Evolutionary conservation across 768 basidiomycete genomes (phyloP).

Genomic region (Mycena vitilis): DNA sequence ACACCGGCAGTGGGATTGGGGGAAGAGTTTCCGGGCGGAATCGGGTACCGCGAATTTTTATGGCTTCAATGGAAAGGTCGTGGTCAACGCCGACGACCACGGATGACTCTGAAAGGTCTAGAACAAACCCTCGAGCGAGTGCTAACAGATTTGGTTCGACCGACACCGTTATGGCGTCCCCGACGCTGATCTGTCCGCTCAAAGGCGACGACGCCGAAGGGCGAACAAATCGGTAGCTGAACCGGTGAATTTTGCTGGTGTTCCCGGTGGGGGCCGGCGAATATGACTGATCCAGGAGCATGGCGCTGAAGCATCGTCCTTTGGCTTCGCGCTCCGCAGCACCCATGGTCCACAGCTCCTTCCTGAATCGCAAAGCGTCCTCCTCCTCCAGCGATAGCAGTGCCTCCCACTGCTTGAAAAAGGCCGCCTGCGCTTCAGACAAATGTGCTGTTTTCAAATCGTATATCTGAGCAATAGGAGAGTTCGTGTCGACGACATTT

Average conservation of each 20-base stretch:
- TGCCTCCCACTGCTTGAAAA: constrained; percentile 93
- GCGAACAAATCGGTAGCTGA: constrained; percentile 79
- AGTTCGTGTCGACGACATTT: constrained; percentile 61
- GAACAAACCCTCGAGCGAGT: constrained; percentile 84
- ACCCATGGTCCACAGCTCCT: constrained; percentile 94
- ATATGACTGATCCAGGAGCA: constrained; percentile 72
- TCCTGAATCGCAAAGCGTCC: constrained; percentile 84
- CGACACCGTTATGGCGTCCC: constrained; percentile 89
- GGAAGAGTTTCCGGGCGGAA: constrained; percentile 18
- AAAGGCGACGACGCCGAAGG: constrained; percentile 60
- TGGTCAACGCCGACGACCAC: constrained; percentile 90
- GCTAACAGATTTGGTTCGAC: constrained; percentile 90
- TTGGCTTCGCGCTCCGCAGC: constrained; percentile 83
- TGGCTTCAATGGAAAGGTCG: constrained; percentile 63
- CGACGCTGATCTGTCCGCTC: constrained; percentile 80
- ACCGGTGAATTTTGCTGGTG: constrained; percentile 74
- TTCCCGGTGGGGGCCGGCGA: constrained; percentile 40
- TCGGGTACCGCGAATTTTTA: constrained; percentile 53
- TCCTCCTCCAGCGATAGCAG: constrained; percentile 89
- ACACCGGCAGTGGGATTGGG: constrained; percentile 50
- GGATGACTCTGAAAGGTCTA: constrained; percentile 71
- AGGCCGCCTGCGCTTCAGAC: constrained; percentile 69
- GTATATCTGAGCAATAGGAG: constrained; percentile 76
- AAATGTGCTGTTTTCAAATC: constrained; percentile 85
- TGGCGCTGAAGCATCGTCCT: constrained; percentile 87